These are phyloP conservation scores for Cenococcum geophilum DNA, from an alignment of 495 filamentous ascomycete species.

Conservation along the genomic window DNA sequence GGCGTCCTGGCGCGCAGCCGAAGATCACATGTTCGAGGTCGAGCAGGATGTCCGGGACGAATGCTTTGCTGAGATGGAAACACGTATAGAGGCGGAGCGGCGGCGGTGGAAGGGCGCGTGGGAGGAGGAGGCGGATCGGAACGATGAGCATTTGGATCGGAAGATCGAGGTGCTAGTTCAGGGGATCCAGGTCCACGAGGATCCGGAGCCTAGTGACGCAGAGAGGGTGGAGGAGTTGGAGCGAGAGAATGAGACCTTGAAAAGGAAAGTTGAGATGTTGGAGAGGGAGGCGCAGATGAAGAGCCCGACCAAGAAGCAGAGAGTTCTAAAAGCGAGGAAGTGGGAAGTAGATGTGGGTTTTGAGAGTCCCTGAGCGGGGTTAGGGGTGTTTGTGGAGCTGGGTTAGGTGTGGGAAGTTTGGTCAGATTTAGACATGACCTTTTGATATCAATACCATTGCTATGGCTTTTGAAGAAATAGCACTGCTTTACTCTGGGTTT, in stretches of 20 bases:
- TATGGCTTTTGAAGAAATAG: too few relatives aligned
- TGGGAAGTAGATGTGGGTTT: conserved; percentile 38
- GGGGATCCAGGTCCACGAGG: conserved; percentile 30
- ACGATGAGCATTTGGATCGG: conserved; percentile 77
- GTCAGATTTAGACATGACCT: too few relatives aligned
- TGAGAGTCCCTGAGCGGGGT: conserved; percentile 11
- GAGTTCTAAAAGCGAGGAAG: conserved; percentile 35
- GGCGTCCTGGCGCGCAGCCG: conserved; percentile 40
- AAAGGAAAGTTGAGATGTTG: conserved; percentile 26
- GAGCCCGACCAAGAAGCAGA: conserved; percentile 38
- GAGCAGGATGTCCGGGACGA: conserved; percentile 90
- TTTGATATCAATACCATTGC: too few relatives aligned
- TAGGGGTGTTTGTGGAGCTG: too few relatives aligned
- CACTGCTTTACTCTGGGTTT: too few relatives aligned
- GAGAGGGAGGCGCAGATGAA: conserved; percentile 30
- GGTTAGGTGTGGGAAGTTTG: too few relatives aligned
- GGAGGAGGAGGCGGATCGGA: conserved; percentile 57
- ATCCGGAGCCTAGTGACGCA: conserved; percentile 7
- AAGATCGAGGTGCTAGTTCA: conserved; percentile 83
- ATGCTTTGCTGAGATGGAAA: conserved; percentile 79
- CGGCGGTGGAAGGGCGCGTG: conserved; percentile 67
- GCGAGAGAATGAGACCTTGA: conserved; percentile 33
- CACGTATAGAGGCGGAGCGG: conserved; percentile 63
- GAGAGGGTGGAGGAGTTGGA: conserved; percentile 29
- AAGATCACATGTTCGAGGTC: conserved; percentile 62